Percentiles rank a stretch among this genome's conserved stretches.
phyloP scores from a whole-genome alignment of 73 alveolate species.

The Paramecium caudatum region DNA sequence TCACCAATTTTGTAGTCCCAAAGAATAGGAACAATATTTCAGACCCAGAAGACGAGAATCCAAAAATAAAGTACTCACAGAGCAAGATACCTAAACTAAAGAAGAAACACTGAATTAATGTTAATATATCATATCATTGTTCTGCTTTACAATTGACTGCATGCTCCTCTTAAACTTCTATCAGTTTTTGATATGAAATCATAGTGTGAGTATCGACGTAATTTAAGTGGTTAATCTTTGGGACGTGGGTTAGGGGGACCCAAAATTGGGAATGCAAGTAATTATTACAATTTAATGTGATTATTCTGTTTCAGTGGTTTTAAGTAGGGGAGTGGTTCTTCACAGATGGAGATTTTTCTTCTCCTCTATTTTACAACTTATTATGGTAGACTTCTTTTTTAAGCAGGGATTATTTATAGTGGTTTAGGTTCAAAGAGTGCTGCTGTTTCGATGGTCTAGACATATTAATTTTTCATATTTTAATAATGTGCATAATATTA shows the following conservation, averaged over 20 bases:
- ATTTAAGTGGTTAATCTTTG: too few relatives aligned
- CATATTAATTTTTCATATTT: conserved; percentile 36
- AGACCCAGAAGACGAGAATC: conserved; percentile 25
- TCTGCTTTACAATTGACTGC: background rate
- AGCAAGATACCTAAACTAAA: conserved; percentile 25
- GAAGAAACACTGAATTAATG: background rate
- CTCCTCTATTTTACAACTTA: background rate
- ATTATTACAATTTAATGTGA: background rate
- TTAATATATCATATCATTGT: background rate
- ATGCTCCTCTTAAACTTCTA: conserved; percentile 26
- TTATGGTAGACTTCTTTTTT: background rate
- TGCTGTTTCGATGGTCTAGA: conserved; percentile 18
- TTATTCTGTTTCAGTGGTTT: conserved; percentile 32
- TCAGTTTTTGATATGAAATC: conserved; percentile 35
- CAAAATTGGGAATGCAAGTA: too few relatives aligned
- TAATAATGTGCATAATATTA: background rate
- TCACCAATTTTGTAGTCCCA: too few relatives aligned
- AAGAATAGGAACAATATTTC: too few relatives aligned
- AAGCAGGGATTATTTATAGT: background rate
- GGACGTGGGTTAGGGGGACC: too few relatives aligned
- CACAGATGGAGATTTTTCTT: background rate
- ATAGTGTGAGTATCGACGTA: conserved; percentile 9
- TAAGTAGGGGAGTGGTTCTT: conserved; percentile 37
- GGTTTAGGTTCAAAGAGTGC: background rate
- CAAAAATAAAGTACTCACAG: background rate